Percentiles rank a stretch among this genome's conserved stretches.
Evolutionary conservation across 1,139 yeast species (phyloP).

Genomic region (Candida tropicalis): DNA sequence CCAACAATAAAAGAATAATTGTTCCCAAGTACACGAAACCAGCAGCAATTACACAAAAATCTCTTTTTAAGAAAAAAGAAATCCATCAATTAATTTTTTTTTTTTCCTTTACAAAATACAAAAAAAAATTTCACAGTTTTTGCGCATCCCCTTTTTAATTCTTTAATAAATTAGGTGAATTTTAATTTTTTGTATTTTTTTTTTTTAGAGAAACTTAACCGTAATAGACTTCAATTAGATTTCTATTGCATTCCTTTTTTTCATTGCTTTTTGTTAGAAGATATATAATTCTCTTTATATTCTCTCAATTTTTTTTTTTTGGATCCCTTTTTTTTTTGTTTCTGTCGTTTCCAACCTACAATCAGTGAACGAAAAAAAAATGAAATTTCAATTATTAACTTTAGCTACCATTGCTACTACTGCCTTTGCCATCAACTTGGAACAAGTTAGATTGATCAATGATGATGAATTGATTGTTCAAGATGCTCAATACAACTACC

Average conservation of each 20-base stretch:
- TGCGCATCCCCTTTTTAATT: neutral
- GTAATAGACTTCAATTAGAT: no score
- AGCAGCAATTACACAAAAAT: neutral
- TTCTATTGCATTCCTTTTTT: no score
- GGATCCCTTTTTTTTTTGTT: neutral
- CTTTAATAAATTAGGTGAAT: neutral
- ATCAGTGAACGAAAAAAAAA: slow-evolving; percentile 3
- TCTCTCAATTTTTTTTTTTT: neutral
- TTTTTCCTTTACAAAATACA: no score
- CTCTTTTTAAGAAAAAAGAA: no score
- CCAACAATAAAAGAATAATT: no score
- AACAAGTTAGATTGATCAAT: slow-evolving; percentile 18
- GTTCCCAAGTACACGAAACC: neutral
- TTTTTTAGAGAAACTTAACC: no score
- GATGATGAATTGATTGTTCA: slow-evolving; percentile 19
- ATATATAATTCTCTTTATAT: no score
- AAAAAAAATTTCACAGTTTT: slow-evolving; percentile 2
- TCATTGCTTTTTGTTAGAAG: no score
- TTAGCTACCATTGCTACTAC: slow-evolving; percentile 18
- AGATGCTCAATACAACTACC: slow-evolving; percentile 17
- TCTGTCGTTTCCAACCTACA: neutral
- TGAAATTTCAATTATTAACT: slow-evolving; percentile 16
- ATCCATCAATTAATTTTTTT: no score
- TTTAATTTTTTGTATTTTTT: neutral
- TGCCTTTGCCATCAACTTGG: slow-evolving; percentile 17